Evolutionary conservation across 768 basidiomycete genomes (phyloP).

Genomic region (Tremella mesenterica): DNA sequence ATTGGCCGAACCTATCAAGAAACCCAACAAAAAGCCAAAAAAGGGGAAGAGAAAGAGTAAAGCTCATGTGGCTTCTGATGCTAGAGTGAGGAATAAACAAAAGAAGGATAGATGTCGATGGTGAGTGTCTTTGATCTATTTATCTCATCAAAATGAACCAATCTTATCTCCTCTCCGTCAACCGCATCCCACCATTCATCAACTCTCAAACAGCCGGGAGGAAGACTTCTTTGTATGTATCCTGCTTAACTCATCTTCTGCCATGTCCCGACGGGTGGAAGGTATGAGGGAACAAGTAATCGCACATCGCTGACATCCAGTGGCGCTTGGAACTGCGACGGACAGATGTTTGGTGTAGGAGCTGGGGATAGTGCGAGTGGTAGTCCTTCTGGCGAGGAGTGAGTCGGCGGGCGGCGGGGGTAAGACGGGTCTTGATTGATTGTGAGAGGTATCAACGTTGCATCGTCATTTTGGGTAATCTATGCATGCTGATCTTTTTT

Average conservation of each 20-base stretch:
- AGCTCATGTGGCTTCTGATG: constrained; percentile 9
- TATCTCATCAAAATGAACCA: not conserved
- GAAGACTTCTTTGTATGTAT: too few relatives aligned
- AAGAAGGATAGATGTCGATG: constrained; percentile 2
- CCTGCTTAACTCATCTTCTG: not conserved
- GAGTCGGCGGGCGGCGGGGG: not conserved
- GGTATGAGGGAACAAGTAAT: not conserved
- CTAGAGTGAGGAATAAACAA: not conserved
- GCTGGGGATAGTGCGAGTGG: not conserved
- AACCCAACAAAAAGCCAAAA: not conserved
- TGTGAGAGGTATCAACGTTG: too few relatives aligned
- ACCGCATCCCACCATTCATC: not conserved
- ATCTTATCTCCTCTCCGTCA: not conserved
- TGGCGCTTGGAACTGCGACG: constrained; percentile 25
- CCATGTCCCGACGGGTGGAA: not conserved
- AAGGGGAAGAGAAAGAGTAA: constrained; percentile 12
- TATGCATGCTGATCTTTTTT: too few relatives aligned
- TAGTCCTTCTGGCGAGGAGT: not conserved
- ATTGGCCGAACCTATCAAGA: not conserved
- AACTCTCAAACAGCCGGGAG: not conserved
- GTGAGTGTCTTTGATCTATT: constrained; percentile 4
- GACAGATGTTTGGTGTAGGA: constrained; percentile 20
- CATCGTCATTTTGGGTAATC: too few relatives aligned
- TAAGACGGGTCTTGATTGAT: too few relatives aligned
- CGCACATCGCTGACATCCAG: not conserved